Base-by-base conservation (phyloP, 371 early-diverging fungal genomes). In the Mortierella sp. region DNA sequence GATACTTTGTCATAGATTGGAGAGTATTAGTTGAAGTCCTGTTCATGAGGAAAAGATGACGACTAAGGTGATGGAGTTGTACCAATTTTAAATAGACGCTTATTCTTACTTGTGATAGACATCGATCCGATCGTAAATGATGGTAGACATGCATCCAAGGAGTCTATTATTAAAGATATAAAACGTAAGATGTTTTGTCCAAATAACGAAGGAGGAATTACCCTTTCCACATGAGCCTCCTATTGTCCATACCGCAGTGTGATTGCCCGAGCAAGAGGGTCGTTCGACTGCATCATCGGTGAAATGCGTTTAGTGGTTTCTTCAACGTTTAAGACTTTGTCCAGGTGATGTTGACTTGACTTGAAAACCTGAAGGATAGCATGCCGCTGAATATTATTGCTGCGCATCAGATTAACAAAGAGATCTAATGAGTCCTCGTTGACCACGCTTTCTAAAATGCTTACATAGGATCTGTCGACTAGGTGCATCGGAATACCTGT, bases 101-200 rank as follows among this genome's bases (percentile, higher is more conserved):
- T 57, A 26, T 14, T 18, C 71, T 64, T 87, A 89, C 89, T 83
- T 85, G 80, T 83, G 84, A 43, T 89, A 88, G 21, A 87, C 86
- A 64, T 87, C 87, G 11, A 87, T 59, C 23, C 87, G 85, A 43
- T 87, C 85, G 12, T 83, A 75, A 29, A 84, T 82, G 47, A 89
- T 87, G 46, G 82, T 76, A 0, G 89, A 85, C 84, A 89, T 85
- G 62, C 86, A 84, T 5, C 89, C 89, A 25, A 89, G 74, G 0
- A 86, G 80, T 19, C 89, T 89, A 71, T 57, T 12, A 5, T 23
- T 9, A 53, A 53, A 53, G 9, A 23, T n/a, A n/a, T n/a, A 53
- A 19, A 23, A 23, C 9, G 53, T 21, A 26, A 3, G 50, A 2
- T 2, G n/a, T 14, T 50, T 14, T 7, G 37, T 37, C 9, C 3